Evolutionary conservation across 2,329 filamentous ascomycete genomes (phyloP).

Genomic region (Aspergillus arachidicola): DNA sequence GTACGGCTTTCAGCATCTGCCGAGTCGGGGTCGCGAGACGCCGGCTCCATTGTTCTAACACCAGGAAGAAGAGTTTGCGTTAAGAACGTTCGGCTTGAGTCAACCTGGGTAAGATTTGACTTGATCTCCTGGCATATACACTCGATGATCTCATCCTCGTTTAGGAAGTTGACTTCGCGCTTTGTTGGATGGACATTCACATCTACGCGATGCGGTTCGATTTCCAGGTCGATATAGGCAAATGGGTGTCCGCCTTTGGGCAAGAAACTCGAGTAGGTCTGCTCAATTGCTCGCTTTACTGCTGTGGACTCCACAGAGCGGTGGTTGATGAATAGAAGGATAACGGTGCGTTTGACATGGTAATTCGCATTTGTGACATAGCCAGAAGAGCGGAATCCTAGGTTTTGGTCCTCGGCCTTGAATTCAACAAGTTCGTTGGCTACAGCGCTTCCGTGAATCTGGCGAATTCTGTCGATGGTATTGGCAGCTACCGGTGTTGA

Average conservation of each 20-base stretch:
- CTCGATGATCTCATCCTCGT: conserved; percentile 94
- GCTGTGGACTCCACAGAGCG: conserved; percentile 86
- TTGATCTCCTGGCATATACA: conserved; percentile 80
- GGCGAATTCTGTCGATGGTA: conserved; percentile 80
- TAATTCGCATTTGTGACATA: conserved; percentile 93
- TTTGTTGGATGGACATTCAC: conserved; percentile 99
- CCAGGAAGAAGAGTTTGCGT: conserved; percentile 87
- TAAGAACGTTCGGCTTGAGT: conserved; percentile 91
- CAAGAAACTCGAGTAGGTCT: conserved; percentile 82
- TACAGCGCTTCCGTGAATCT: conserved; percentile 80
- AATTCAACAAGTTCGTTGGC: conserved; percentile 87
- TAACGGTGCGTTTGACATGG: conserved; percentile 81
- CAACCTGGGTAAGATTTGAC: conserved; percentile 77
- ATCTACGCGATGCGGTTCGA: conserved; percentile 88
- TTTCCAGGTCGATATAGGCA: conserved; percentile 86
- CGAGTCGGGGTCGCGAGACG: conserved; percentile 26
- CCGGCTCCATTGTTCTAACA: conserved; percentile 50
- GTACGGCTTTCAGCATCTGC: conserved; percentile 37
- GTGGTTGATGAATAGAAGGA: conserved; percentile 96
- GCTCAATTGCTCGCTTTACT: conserved; percentile 88
- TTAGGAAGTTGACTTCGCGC: conserved; percentile 93
- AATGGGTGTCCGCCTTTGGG: conserved; percentile 96
- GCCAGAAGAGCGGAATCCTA: conserved; percentile 81
- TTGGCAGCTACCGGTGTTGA: conserved; percentile 74
- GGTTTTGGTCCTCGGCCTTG: conserved; percentile 69